Conservation (phyloP, 352 stramenopile genomes). For the Globisporangium okanoganense region DNA sequence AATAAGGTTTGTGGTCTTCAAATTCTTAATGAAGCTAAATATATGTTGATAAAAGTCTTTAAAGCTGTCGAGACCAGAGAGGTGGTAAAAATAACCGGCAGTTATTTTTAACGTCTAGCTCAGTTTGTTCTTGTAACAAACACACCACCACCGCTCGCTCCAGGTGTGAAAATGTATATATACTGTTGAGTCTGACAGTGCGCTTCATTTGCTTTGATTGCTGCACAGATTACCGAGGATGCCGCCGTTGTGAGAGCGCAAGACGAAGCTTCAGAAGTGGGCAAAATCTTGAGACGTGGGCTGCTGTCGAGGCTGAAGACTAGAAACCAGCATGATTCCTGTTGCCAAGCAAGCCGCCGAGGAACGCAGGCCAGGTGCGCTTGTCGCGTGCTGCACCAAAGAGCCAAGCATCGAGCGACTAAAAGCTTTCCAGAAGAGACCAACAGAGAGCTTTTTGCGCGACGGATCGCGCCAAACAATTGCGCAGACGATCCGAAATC, state of each 20-base stretch:
- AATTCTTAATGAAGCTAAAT: not conserved
- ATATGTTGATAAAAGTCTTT: not conserved
- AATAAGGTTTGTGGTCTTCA: not conserved
- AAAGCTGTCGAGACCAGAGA: not conserved
- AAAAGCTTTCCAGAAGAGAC: not conserved
- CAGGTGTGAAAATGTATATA: not conserved
- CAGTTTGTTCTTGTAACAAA: no score
- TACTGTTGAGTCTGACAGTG: not conserved
- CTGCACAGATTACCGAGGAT: not conserved
- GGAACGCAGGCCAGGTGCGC: not conserved
- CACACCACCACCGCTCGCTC: not conserved
- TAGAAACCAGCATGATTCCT: not conserved
- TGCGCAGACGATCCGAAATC: constrained; percentile 3
- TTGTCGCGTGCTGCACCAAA: not conserved
- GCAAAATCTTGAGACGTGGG: not conserved
- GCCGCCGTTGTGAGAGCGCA: not conserved
- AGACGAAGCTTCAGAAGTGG: not conserved
- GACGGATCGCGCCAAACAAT: not conserved
- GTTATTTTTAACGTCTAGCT: no score
- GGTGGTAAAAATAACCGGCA: not conserved
- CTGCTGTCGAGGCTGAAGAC: not conserved
- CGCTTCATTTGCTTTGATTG: not conserved
- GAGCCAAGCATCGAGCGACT: not conserved
- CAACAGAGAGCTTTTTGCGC: not conserved
- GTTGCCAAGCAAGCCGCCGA: not conserved